These are phyloP conservation scores for Cyclostephanos invisitatus DNA, from an alignment of 108 stramenopile species.

Conservation along the genomic window DNA sequence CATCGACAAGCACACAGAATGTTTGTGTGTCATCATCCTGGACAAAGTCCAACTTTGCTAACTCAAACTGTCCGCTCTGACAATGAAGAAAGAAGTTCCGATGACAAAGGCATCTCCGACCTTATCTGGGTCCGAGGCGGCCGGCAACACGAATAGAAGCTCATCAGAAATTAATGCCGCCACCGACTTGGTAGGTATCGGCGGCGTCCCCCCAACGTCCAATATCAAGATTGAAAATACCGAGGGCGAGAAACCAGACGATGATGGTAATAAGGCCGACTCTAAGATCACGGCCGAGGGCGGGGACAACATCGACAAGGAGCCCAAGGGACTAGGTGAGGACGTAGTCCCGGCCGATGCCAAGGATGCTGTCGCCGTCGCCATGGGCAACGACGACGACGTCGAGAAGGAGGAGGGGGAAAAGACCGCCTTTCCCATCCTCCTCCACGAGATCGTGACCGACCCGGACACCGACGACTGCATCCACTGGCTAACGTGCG, in stretches of 20 bases:
- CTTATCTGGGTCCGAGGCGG: neutral
- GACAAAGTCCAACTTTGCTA: too few relatives aligned
- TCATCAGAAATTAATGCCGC: slow-evolving; percentile 15
- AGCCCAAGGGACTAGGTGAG: neutral
- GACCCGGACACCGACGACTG: slow-evolving; percentile 39
- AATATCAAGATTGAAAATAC: neutral
- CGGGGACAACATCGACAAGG: neutral
- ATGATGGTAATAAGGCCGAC: neutral
- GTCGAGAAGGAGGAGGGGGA: slow-evolving; percentile 1
- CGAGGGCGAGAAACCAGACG: neutral
- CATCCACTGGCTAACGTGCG: slow-evolving; percentile 59
- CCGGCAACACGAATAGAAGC: neutral
- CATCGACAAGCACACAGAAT: too few relatives aligned
- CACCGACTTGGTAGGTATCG: slow-evolving; percentile 13
- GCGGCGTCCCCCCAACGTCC: slow-evolving; percentile 5
- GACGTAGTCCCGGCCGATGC: neutral
- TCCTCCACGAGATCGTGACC: slow-evolving; percentile 41
- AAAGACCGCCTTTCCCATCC: slow-evolving; percentile 44
- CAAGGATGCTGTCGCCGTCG: neutral
- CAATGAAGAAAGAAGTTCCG: neutral
- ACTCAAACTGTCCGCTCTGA: too few relatives aligned
- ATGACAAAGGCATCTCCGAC: neutral
- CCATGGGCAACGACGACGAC: slow-evolving; percentile 16
- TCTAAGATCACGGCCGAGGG: too few relatives aligned
- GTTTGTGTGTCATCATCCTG: too few relatives aligned